Percentiles rank a stretch among this genome's conserved stretches.
Conservation (phyloP, 1,139 yeast genomes). For the Chernovozyma aurita region DNA sequence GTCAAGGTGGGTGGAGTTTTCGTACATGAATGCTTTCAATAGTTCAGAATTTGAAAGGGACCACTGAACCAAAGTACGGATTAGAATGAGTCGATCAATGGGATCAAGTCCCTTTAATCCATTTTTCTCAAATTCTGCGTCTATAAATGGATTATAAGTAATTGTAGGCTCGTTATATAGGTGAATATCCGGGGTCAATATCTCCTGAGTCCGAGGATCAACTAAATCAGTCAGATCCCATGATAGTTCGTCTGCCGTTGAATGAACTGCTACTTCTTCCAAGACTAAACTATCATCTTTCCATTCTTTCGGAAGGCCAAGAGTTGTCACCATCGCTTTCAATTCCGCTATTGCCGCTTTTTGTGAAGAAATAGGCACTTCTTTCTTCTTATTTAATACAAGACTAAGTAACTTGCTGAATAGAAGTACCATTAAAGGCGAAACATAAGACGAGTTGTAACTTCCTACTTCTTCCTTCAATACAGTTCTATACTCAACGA, state of each 20-base stretch:
- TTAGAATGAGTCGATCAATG: slow-evolving; percentile 40
- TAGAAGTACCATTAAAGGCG: slow-evolving; percentile 32
- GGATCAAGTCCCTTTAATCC: slow-evolving; percentile 47
- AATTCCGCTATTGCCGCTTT: slow-evolving; percentile 39
- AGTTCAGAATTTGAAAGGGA: slow-evolving; percentile 39
- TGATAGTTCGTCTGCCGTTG: not conserved
- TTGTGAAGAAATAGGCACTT: slow-evolving; percentile 21
- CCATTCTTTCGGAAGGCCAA: slow-evolving; percentile 50
- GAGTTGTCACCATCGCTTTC: slow-evolving; percentile 25
- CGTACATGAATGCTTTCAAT: slow-evolving; percentile 34
- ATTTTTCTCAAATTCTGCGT: slow-evolving; percentile 33
- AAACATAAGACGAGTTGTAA: slow-evolving; percentile 15
- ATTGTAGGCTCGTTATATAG: slow-evolving; percentile 13
- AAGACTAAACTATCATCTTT: slow-evolving; percentile 23
- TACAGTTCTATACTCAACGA: slow-evolving; percentile 11
- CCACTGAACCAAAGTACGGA: slow-evolving; percentile 49
- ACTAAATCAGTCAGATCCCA: slow-evolving; percentile 22
- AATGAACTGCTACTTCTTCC: not conserved
- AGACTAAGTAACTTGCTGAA: slow-evolving; percentile 33
- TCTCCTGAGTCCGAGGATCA: slow-evolving; percentile 37
- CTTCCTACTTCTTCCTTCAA: slow-evolving; percentile 12
- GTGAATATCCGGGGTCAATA: slow-evolving; percentile 22
- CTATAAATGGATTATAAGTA: slow-evolving; percentile 29
- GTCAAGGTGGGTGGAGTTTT: slow-evolving; percentile 32
- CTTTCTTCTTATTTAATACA: slow-evolving; percentile 39